These are phyloP conservation scores for Sisymbrium irio DNA, from an alignment of 345 rosid species.

Conservation along the genomic window DNA sequence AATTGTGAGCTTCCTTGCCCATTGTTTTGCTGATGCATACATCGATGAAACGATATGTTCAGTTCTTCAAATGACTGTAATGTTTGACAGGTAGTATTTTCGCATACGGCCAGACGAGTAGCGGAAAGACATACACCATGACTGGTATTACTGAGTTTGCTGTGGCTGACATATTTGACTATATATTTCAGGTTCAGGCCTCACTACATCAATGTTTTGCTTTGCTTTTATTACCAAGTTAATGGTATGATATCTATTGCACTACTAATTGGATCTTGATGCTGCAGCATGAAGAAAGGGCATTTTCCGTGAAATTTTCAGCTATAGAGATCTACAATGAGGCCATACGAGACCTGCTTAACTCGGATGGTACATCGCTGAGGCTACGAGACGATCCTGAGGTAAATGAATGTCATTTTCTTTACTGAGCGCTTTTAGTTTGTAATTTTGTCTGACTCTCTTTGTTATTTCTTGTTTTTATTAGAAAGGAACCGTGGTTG, in stretches of 20 bases:
- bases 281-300: slow-evolving; percentile 92
- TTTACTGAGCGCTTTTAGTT: not conserved
- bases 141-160: slow-evolving; percentile 79
- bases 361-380: slow-evolving; percentile 59
- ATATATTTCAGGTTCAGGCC: slow-evolving; percentile 54
- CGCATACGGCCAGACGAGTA: slow-evolving; percentile 99
- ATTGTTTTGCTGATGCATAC: not conserved
- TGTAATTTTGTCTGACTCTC: not conserved
- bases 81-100: slow-evolving; percentile 72
- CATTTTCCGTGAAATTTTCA: slow-evolving; percentile 76
- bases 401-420: slow-evolving; percentile 36
- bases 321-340: slow-evolving; percentile 99
- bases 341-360: slow-evolving; percentile 83
- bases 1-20: slow-evolving; percentile 57
- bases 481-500: slow-evolving; percentile 87
- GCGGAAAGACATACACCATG: slow-evolving; percentile 99
- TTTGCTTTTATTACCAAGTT: not conserved
- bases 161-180: slow-evolving; percentile 87
- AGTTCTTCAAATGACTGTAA: slow-evolving; percentile 8
- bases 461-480: slow-evolving; percentile 15
- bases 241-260: not conserved
- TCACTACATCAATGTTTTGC: not conserved
- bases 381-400: slow-evolving; percentile 89
- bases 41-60: slow-evolving; percentile 1
- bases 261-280: slow-evolving; percentile 8